Base-by-base conservation (phyloP, 192 early-diverging fungal genomes). In the Globomyces pollinis-pini region DNA sequence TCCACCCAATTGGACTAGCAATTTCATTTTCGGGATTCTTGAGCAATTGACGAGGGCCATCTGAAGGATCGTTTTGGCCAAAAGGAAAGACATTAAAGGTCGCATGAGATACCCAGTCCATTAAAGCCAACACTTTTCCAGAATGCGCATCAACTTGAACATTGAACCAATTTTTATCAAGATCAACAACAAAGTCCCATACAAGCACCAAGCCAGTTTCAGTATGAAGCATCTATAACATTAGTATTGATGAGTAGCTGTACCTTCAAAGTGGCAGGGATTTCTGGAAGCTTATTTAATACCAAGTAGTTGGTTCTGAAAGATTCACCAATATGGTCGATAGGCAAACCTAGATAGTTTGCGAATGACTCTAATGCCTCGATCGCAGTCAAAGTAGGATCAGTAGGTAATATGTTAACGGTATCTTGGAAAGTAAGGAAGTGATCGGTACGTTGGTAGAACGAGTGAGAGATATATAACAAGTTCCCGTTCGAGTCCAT, bases 21-120 rank as follows among this genome's bases (percentile, higher is more conserved):
- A 57, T 13, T 2, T 80, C 54, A 34, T 88, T 57, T 35, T 75
- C 62, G 1, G 86, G 86, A 38, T 83, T 72, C 58, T 65, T 59
- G 20, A 84, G 66, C 11, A 76, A 57, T 50, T 61, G 68, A 20
- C 83, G 81, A 23, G 72, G 58, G 16, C 29, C 53, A 35, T 36
- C 39, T 43, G 51, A 16, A n/a, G 93, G 93, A 65, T 93, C 91
- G 61, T 90, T 83, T 3, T 74, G 63, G 20, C 87, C 91, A 35
- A 89, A 65, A 15, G 91, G 91, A 59, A 77, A 91, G 30, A 96
- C 85, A 42, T 83, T 85, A 79, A 86, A 96, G 23, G 76, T 65
- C 6, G 83, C 85, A 47, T 89, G 78, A 9, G 81, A 64, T 11
- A 89, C 86, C 91, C 91, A 96, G 75, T 93, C 91, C 28, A 89